Evolutionary conservation across 2,329 filamentous ascomycete genomes (phyloP), one percentile per base, ranked within the genome.

Genomic region (Cladosporium austrohemisphaericum): DNA sequence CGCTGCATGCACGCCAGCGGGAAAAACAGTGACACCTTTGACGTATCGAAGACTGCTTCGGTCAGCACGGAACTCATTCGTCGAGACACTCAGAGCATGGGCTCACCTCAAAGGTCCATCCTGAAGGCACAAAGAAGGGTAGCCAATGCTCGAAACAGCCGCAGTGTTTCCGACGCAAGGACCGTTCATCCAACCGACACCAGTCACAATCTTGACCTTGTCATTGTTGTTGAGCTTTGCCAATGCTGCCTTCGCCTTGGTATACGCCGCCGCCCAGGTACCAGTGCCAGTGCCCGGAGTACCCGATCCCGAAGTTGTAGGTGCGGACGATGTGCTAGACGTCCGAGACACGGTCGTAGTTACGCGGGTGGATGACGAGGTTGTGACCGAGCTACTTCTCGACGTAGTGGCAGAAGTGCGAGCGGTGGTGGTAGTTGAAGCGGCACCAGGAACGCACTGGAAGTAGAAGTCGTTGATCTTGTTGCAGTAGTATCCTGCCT

Each of bases 1-100:
- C 1, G 88, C 91, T 0, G 91, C 86, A 0, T 91, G 95, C 53
- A 96, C 79, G 6, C 89, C 91, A 5, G 90, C 89, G 0, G 91
- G 91, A 59, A 93, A 94, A 0, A 89, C 88, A 0, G 88, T 91
- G 22, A 83, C 81, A 62, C 94, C 89, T 57, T 95, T 88, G 3
- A 86, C 80, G 56, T 88, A 91, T 11, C 91, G 77, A 45, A 96
- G 75, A 0, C 90, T 49, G 11, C n/a, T 2, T 6, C 8, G 9
- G 28, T 49, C 35, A 49, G 29, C 7, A 26, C 9, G 11, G 31
- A 13, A 14, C n/a, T 14, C 13, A 4, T n/a, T 2, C 2, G 25
- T 5, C n/a, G n/a, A n/a, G n/a, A n/a, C n/a, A n/a, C n/a, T n/a
- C n/a, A n/a, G n/a, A n/a, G n/a, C n/a, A n/a, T 19, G 19, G 20